Conservation (phyloP, 2,329 filamentous ascomycete genomes). For the Nothomitra cinnamomea region DNA sequence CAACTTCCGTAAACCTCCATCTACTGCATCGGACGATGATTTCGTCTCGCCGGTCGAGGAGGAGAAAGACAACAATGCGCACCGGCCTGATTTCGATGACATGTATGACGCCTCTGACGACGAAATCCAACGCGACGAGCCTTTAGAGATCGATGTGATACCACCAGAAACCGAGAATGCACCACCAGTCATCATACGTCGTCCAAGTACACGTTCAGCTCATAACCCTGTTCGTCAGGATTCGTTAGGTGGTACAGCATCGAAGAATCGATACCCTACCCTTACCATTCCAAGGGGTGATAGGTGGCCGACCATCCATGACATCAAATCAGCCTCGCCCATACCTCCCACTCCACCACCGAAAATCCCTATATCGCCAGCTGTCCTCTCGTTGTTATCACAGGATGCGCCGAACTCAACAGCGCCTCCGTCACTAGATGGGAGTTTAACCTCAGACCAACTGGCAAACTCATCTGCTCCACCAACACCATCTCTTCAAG, state of each 20-base stretch:
- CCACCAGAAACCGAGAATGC: conserved; percentile 22
- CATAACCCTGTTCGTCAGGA: background rate
- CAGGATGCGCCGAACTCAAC: conserved; percentile 56
- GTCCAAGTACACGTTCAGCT: conserved; percentile 23
- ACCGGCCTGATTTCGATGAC: conserved; percentile 64
- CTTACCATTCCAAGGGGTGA: conserved; percentile 35
- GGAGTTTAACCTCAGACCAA: conserved; percentile 76
- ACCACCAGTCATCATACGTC: conserved; percentile 32
- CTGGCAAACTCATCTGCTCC: conserved; percentile 70
- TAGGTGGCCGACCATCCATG: conserved; percentile 24
- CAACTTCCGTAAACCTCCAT: conserved; percentile 43
- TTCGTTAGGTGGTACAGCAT: background rate
- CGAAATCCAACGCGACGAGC: conserved; percentile 35
- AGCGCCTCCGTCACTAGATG: conserved; percentile 75
- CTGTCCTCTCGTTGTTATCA: conserved; percentile 54
- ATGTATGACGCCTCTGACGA: conserved; percentile 76
- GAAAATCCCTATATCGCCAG: conserved; percentile 59
- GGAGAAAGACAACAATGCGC: conserved; percentile 42
- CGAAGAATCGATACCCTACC: conserved; percentile 35
- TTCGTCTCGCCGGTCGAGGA: conserved; percentile 30
- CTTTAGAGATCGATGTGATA: conserved; percentile 2
- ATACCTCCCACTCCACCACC: conserved; percentile 41
- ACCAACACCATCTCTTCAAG: conserved; percentile 43
- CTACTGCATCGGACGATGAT: conserved; percentile 33
- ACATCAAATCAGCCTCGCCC: conserved; percentile 27